phyloP scores from a whole-genome alignment of 768 basidiomycete species.

The Amanita jacksonii region DNA sequence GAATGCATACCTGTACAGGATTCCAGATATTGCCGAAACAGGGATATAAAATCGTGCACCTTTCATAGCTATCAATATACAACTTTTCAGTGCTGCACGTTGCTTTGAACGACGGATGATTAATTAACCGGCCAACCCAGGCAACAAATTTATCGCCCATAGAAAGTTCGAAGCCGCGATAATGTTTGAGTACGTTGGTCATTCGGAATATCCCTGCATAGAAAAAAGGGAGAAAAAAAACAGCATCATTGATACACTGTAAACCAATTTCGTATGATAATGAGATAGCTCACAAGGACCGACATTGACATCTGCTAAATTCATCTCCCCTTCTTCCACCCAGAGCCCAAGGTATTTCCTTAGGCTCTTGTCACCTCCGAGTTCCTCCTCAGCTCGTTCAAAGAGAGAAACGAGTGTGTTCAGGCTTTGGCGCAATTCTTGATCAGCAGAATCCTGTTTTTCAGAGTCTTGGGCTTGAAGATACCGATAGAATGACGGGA shows the following conservation, averaged over 20 bases:
- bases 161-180: constrained; percentile 56
- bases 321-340: constrained; percentile 44
- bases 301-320: constrained; percentile 57
- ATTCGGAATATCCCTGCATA: not conserved
- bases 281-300: constrained; percentile 47
- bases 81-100: constrained; percentile 62
- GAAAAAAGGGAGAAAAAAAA: too few species aligned
- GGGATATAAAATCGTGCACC: constrained; percentile 25
- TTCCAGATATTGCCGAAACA: not conserved
- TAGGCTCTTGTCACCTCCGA: constrained; percentile 30
- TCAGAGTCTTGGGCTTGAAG: constrained; percentile 56
- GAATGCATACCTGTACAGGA: not conserved
- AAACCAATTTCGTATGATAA: not conserved
- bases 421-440: constrained; percentile 46
- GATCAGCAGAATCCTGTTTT: constrained; percentile 40
- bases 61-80: constrained; percentile 65
- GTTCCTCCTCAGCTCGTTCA: constrained; percentile 41
- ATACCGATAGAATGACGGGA: constrained; percentile 69
- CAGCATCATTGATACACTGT: too few species aligned
- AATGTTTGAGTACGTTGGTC: constrained; percentile 16
- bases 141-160: constrained; percentile 35
- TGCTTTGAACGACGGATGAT: constrained; percentile 51
- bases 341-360: constrained; percentile 44
- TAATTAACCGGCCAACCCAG: constrained; percentile 45
- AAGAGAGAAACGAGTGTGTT: constrained; percentile 42